A percentile compares a stretch with the other conserved stretches of the same genome.
Conservation (phyloP, 2,329 filamentous ascomycete genomes). For the Atkinsonella texensis region DNA sequence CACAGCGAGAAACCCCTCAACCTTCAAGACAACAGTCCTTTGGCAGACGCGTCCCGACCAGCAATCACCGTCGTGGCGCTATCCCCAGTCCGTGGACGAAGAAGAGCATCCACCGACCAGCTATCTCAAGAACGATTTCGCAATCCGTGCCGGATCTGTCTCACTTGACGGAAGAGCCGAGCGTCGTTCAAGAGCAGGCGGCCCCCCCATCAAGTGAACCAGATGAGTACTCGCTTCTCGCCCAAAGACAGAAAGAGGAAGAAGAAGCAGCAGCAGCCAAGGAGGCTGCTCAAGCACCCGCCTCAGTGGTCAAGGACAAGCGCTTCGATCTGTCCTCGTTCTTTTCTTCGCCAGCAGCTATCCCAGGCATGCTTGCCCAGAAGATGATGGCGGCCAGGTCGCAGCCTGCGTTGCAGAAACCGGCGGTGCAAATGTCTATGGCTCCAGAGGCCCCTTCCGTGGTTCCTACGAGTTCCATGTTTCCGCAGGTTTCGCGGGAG, state of each 20-base stretch:
- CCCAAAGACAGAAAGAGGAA: conserved; percentile 15
- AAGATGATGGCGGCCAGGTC: conserved; percentile 18
- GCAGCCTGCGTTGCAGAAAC: conserved; percentile 5
- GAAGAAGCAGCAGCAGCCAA: conserved; percentile 10
- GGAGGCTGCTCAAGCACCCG: conserved; percentile 6
- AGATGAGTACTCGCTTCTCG: conserved; percentile 35
- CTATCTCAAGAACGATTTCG: conserved; percentile 3
- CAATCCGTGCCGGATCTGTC: conserved; percentile 8
- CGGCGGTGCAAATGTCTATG: conserved; percentile 3
- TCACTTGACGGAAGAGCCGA: conserved; percentile 5
- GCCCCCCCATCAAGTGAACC: conserved; percentile 12
- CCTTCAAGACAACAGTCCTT: conserved; percentile 19
- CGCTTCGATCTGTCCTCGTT: conserved; percentile 40
- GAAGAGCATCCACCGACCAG: conserved; percentile 9
- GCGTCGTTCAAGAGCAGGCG: conserved; percentile 4
- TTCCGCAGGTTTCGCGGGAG: conserved; percentile 22
- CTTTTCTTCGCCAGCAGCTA: conserved; percentile 42
- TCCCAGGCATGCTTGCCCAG: conserved; percentile 22
- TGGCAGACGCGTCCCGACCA: conserved; percentile 13
- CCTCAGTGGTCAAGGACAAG: conserved; percentile 17
- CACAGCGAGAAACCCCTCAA: conserved; percentile 32
- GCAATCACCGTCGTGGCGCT: conserved; percentile 11
- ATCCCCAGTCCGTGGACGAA: conserved; percentile 30
- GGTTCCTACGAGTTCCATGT: conserved; percentile 27
- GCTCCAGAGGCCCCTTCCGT: conserved; percentile 12